Evolutionary conservation across 2,329 filamentous ascomycete genomes (phyloP).

Genomic region (Leptographium procerum): DNA sequence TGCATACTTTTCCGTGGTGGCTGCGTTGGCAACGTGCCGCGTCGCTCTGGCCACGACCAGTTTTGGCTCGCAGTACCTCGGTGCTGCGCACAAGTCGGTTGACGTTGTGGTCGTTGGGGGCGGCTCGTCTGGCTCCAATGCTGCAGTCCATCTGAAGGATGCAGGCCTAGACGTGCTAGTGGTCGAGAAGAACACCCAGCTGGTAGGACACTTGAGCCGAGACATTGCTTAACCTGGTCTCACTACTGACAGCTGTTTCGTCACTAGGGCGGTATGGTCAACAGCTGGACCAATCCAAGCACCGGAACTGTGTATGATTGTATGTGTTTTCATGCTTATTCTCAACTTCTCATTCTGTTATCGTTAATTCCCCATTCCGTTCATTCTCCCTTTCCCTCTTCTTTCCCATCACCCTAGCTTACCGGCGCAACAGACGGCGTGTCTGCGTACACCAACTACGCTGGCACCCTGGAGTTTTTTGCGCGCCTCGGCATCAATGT

Average conservation of each 20-base stretch:
- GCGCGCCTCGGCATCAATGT: constrained; percentile 27
- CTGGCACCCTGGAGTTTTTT: constrained; percentile 31
- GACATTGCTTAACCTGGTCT: not conserved
- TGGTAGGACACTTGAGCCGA: constrained; percentile 16
- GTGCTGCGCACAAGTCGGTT: not conserved
- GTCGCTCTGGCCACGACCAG: not conserved
- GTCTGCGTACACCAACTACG: constrained; percentile 24
- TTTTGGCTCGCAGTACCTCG: not conserved
- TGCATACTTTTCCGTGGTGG: not conserved
- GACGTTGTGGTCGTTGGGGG: constrained; percentile 26
- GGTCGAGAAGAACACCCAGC: constrained; percentile 21
- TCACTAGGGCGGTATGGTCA: constrained; percentile 34
- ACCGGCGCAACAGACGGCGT: constrained; percentile 17
- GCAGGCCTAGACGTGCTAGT: constrained; percentile 21
- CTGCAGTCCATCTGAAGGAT: constrained; percentile 25
- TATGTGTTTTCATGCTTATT: not conserved
- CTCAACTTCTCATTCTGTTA: not conserved
- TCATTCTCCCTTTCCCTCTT: not conserved
- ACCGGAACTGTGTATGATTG: constrained; percentile 22
- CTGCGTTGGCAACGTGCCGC: not conserved
- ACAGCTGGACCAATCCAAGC: constrained; percentile 34
- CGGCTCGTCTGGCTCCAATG: constrained; percentile 25
- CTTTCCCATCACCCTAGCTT: not conserved
- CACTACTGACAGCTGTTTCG: not conserved
- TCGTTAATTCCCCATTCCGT: too few species aligned